Conservation (phyloP, 768 basidiomycete genomes). For the Rhizopogon sp. region DNA sequence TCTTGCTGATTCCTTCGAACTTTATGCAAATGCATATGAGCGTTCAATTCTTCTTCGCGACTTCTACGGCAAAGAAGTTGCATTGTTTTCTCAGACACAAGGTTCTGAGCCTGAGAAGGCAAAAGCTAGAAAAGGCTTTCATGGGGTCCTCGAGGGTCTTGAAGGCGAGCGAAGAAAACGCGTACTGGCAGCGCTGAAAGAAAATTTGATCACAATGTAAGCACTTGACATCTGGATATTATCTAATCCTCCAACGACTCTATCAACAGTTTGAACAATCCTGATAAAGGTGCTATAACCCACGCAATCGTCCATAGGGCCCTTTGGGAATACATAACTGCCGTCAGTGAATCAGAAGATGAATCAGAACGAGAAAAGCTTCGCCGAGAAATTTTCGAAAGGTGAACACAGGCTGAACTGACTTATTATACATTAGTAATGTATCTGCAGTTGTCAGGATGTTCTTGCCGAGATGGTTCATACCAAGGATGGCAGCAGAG, state of each 20-base stretch:
- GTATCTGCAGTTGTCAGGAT: constrained; percentile 62
- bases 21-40: constrained; percentile 83
- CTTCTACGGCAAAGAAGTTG: constrained; percentile 87
- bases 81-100: constrained; percentile 54
- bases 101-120: constrained; percentile 63
- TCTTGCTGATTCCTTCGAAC: constrained; percentile 84
- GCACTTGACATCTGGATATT: constrained; percentile 17
- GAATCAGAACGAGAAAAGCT: constrained; percentile 69
- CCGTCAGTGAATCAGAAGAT: constrained; percentile 51
- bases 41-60: constrained; percentile 75
- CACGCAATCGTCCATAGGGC: constrained; percentile 87
- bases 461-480: constrained; percentile 90
- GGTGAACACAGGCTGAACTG: constrained; percentile 31
- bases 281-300: constrained; percentile 84
- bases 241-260: not conserved
- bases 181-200: constrained; percentile 64
- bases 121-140: constrained; percentile 59
- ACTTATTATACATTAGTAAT: constrained; percentile 2
- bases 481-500: constrained; percentile 86
- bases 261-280: constrained; percentile 75
- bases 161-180: constrained; percentile 64
- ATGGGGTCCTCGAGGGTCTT: constrained; percentile 59
- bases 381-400: constrained; percentile 77
- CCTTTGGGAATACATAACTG: constrained; percentile 79
- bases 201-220: constrained; percentile 72